Base-by-base conservation (phyloP, 441 rosid species). In the Hura crepitans region DNA sequence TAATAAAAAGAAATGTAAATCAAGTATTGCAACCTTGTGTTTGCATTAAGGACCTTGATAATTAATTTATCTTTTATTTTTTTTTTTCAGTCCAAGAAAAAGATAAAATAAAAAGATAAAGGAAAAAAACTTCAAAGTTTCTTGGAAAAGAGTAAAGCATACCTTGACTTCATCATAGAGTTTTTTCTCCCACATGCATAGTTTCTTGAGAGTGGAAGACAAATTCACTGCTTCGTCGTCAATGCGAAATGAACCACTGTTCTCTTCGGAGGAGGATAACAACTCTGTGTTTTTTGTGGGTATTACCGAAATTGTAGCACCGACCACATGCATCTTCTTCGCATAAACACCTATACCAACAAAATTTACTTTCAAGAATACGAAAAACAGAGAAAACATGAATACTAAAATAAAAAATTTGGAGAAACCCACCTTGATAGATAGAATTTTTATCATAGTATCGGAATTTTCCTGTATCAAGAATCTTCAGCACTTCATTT, bases 151-250 rank as follows among this genome's bases (percentile, higher is more conserved):
- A 62, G 77, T 69, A 54, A 74, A 74, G 56, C 72, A 69, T 80
- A 89, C 99, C 96, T 94, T 94, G n/a, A 92, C 99, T 85, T 94
- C 97, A 47, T 84, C 76, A 73, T 85, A 86, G 71, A 94, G 89
- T 81, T 94, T 92, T 90, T 89, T 90, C 88, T 92, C 99, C 99
- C 96, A 94, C 56, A 92, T 83, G 80, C 81, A 77, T 27, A 94
- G 83, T 72, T 89, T 92, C 75, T 81, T 93, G 73, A 92, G 78
- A 56, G 87, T 90, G 15, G 97, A 88, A 28, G 97, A 92, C 70
- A 94, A 85, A 76, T 87, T 90, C 33, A 80, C 80, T 3, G 88
- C 81, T 70, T 82, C 80, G 64, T 76, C 77, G 8, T 81, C 84
- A 70, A 70, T 90, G 92, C 76, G 83, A 91, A 73, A 81, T 84